phyloP scores from a whole-genome alignment of 345 rosid species.

The Rhizophora apiculata region DNA sequence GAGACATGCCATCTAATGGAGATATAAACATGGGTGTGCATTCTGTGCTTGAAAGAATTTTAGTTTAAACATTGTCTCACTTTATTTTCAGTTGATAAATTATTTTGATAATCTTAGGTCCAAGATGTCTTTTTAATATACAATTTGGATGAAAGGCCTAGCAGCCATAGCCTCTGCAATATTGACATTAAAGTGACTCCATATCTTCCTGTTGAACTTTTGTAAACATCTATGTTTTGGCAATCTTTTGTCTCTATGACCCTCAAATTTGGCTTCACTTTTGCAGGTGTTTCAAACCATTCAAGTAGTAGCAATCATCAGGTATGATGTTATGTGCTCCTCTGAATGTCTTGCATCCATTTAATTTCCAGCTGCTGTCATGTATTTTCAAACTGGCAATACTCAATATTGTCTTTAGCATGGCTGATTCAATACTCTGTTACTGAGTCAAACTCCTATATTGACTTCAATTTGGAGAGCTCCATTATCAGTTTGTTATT shows the following conservation, averaged over 20 bases:
- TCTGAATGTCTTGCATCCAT: background rate
- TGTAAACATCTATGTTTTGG: background rate
- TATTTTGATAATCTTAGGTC: background rate
- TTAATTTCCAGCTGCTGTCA: background rate
- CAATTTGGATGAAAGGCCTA: background rate
- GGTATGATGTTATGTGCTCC: conserved; percentile 33
- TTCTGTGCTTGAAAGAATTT: conserved; percentile 47
- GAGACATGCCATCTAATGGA: conserved; percentile 30
- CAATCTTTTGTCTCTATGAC: background rate
- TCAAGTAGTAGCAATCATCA: conserved; percentile 38
- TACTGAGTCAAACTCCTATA: background rate
- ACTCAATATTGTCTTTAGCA: background rate
- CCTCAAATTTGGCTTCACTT: conserved; percentile 16
- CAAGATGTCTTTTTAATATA: background rate
- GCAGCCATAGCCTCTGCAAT: background rate
- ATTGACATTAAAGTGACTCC: background rate
- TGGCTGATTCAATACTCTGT: background rate
- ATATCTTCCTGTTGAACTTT: background rate
- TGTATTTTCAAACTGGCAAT: background rate
- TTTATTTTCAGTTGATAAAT: background rate
- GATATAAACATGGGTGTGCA: conserved; percentile 26
- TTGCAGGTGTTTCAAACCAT: conserved; percentile 44
- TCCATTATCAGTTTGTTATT: background rate
- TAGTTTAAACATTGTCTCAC: conserved; percentile 13
- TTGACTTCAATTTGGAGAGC: background rate